These are phyloP conservation scores for Pogostemon cablin DNA, from an alignment of 257 asterid species.

Conservation along the genomic window DNA sequence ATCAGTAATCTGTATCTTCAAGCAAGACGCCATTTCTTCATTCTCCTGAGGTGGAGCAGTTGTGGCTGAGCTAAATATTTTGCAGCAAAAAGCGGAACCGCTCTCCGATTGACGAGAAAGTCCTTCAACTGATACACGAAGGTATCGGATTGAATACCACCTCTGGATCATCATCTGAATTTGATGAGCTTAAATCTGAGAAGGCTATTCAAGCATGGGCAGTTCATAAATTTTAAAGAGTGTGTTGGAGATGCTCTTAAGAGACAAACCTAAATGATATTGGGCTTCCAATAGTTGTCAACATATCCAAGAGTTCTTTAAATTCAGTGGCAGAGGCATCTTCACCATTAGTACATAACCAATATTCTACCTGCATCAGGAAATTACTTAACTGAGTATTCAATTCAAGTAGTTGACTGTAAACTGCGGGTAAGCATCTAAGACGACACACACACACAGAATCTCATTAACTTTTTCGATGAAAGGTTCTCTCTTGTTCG, in stretches of 20 bases:
- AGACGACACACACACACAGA: slow-evolving; percentile 18
- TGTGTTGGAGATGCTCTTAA: no score
- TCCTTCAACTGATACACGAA: slow-evolving; percentile 22
- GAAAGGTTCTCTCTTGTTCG: slow-evolving; percentile 75
- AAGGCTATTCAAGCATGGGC: slow-evolving; percentile 24
- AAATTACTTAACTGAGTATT: slow-evolving; percentile 18
- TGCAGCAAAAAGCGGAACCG: neutral
- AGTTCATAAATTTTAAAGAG: neutral
- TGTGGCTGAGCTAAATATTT: slow-evolving; percentile 15
- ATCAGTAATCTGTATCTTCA: slow-evolving; percentile 15
- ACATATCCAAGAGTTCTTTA: slow-evolving; percentile 70
- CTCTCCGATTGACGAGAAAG: neutral
- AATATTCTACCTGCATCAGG: slow-evolving; percentile 79
- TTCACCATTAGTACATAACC: slow-evolving; percentile 96
- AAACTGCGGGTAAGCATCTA: neutral
- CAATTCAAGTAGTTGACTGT: slow-evolving; percentile 26
- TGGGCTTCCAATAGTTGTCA: slow-evolving; percentile 92
- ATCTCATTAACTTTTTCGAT: slow-evolving; percentile 90
- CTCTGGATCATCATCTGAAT: neutral
- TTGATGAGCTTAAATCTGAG: slow-evolving; percentile 15
- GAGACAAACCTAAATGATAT: slow-evolving; percentile 76
- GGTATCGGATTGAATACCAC: slow-evolving; percentile 24
- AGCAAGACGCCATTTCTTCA: neutral
- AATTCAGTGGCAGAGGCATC: slow-evolving; percentile 94
- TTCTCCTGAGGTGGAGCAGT: slow-evolving; percentile 15